phyloP scores from a whole-genome alignment of 306 rosid genomes.

The Prunus padus region DNA sequence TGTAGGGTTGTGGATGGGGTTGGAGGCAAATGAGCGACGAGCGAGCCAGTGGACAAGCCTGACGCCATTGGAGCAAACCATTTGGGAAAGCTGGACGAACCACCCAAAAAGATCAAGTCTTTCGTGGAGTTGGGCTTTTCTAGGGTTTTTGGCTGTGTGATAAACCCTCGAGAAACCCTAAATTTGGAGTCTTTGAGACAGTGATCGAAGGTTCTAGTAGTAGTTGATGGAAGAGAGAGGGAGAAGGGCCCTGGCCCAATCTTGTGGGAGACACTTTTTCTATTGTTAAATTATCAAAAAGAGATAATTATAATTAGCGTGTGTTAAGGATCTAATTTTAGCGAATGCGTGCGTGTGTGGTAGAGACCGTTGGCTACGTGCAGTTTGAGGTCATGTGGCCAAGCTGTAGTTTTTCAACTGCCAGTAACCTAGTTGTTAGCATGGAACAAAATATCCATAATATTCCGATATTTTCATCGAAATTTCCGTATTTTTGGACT shows the following conservation, averaged over 20 bases:
- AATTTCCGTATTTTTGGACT: too few relatives aligned
- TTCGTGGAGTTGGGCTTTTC: not conserved
- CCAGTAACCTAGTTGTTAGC: too few relatives aligned
- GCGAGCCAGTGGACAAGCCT: conserved; percentile 47
- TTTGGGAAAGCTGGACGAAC: conserved; percentile 26
- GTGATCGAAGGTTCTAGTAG: conserved; percentile 44
- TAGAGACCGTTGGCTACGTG: too few relatives aligned
- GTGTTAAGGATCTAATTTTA: not conserved
- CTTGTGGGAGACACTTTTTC: conserved; percentile 10
- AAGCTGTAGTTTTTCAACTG: too few relatives aligned
- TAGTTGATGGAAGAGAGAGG: not conserved
- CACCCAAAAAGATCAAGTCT: not conserved
- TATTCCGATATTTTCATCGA: too few relatives aligned
- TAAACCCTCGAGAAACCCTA: conserved; percentile 74
- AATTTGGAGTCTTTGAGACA: conserved; percentile 5
- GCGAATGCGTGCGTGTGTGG: too few relatives aligned
- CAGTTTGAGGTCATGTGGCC: too few relatives aligned
- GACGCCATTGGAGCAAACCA: conserved; percentile 76
- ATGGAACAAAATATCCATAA: too few relatives aligned
- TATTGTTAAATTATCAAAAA: not conserved
- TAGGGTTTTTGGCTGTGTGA: conserved; percentile 21
- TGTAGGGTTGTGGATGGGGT: conserved; percentile 15
- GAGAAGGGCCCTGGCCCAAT: conserved; percentile 1
- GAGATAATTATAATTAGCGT: not conserved
- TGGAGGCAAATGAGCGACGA: conserved; percentile 47